A percentile compares a stretch with the other conserved stretches of the same genome.
These are phyloP conservation scores for Dentiscutata heterogama DNA, from an alignment of 371 early-diverging fungal species.

Conservation along the genomic window DNA sequence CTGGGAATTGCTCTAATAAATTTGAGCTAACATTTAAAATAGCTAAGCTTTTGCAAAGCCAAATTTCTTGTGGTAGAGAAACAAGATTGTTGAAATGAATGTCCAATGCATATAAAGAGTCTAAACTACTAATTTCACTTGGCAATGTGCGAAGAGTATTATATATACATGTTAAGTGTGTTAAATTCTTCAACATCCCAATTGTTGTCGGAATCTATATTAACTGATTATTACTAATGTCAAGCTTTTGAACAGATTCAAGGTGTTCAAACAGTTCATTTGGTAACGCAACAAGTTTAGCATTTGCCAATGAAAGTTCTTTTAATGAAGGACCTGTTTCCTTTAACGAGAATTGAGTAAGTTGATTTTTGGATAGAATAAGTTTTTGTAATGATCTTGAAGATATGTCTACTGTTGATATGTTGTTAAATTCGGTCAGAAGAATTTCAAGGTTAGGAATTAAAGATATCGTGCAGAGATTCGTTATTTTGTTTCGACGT, in stretches of 20 bases:
- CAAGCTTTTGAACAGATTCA: slow-evolving; percentile 65
- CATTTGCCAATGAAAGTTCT: slow-evolving; percentile 72
- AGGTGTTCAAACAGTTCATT: slow-evolving; percentile 69
- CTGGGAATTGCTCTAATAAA: slow-evolving; percentile 70
- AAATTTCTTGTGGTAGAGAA: slow-evolving; percentile 85
- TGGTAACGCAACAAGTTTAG: slow-evolving; percentile 76
- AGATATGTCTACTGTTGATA: slow-evolving; percentile 58
- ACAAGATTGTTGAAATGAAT: slow-evolving; percentile 79
- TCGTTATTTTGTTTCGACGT: slow-evolving; percentile 77
- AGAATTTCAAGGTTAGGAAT: slow-evolving; percentile 72
- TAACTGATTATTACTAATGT: slow-evolving; percentile 81
- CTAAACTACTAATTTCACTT: slow-evolving; percentile 66
- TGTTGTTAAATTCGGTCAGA: slow-evolving; percentile 76
- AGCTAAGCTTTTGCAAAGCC: slow-evolving; percentile 79
- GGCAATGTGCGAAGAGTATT: slow-evolving; percentile 75
- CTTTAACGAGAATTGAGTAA: slow-evolving; percentile 61
- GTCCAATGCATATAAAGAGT: slow-evolving; percentile 64
- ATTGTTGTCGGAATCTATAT: slow-evolving; percentile 74
- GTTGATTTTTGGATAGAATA: slow-evolving; percentile 64
- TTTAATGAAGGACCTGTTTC: slow-evolving; percentile 55
- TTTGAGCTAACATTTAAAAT: slow-evolving; percentile 84
- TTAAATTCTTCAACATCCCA: slow-evolving; percentile 63
- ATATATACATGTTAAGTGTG: slow-evolving; percentile 70
- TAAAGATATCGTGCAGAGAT: slow-evolving; percentile 67
- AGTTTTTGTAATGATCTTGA: slow-evolving; percentile 58